phyloP scores from a whole-genome alignment of 2,329 filamentous ascomycete genomes.

The Trichoderma brevicompactum region DNA sequence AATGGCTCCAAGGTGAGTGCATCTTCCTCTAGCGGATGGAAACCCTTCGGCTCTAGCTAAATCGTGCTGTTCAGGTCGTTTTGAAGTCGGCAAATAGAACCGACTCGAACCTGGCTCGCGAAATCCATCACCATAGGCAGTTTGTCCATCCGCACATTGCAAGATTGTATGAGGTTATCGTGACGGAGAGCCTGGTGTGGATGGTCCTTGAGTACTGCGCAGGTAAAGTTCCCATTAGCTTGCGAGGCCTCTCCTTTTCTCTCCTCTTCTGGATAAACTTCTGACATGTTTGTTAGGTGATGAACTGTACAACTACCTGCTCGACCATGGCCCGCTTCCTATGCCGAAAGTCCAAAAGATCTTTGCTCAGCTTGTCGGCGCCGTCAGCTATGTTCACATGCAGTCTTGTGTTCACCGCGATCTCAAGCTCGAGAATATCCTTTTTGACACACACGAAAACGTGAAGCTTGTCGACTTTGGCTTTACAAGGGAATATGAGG shows the following conservation, averaged over 20 bases:
- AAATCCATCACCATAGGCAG: slow-evolving; percentile 98
- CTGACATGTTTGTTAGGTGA: slow-evolving; percentile 63
- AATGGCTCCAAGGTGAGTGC: slow-evolving; percentile 86
- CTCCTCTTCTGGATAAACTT: background rate
- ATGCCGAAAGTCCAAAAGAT: slow-evolving; percentile 90
- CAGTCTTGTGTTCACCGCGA: slow-evolving; percentile 97
- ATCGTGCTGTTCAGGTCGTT: slow-evolving; percentile 70
- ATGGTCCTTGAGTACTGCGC: slow-evolving; percentile 95
- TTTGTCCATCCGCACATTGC: slow-evolving; percentile 98
- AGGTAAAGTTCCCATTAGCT: slow-evolving; percentile 54
- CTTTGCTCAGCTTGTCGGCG: slow-evolving; percentile 93
- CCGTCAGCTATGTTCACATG: slow-evolving; percentile 91
- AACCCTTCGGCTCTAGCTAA: slow-evolving; percentile 29
- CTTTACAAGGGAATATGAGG: slow-evolving; percentile 96
- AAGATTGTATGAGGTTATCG: slow-evolving; percentile 94
- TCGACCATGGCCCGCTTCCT: slow-evolving; percentile 82
- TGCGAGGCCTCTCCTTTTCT: background rate
- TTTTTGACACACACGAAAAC: slow-evolving; percentile 95
- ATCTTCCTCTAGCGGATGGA: background rate
- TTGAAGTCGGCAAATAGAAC: slow-evolving; percentile 97
- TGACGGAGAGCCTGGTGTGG: slow-evolving; percentile 94
- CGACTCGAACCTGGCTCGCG: slow-evolving; percentile 91
- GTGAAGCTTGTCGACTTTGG: slow-evolving; percentile 98
- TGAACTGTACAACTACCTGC: slow-evolving; percentile 94
- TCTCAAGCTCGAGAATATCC: slow-evolving; percentile 86